Evolutionary conservation across 371 early-diverging fungal genomes (phyloP), one percentile per base, ranked within the genome.

Genomic region (Modicella reniformis): DNA sequence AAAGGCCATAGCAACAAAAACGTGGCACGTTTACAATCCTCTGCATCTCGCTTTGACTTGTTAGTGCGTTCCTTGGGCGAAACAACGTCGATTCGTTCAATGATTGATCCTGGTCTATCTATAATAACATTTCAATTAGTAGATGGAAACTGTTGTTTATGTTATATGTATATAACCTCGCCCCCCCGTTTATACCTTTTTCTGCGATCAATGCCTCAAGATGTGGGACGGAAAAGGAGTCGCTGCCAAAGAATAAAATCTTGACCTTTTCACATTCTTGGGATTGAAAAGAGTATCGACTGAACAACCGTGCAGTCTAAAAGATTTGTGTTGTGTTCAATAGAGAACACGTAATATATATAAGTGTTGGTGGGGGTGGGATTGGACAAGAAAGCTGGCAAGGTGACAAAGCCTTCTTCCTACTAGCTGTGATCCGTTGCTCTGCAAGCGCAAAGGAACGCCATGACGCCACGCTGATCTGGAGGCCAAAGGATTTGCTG

Each of bases 241-340:
- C 94, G 15, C 92, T 90, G 2, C 96, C 96, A 81, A 95, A 94
- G 80, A 93, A 96, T 37, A 95, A 81, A 2, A 94, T 74, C 26
- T 74, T 81, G 62, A 83, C 62, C 47, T 72, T 77, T 9, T 77
- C 60, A 0, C 61, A 34, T 17, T 68, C 60, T 9, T 72, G 26
- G 29, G 8, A 19, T 5, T 29, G 29, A 1, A 30, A 10, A 9
- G 49, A 47, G 7, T 63, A 72, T 5, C 57, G 3, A 44, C 63
- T 67, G 54, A 67, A 67, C 3, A 52, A 15, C 17, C 58, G 59
- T 25, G 56, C 6, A 9, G 19, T 4, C 65, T 71, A 51, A 32
- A 4, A 29, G 33, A 7, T 26, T 41, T 48, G 48, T 5, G 5
- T 21, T 13, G 13, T 48, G 4, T 48, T 21, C 19, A 5, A 19